These are phyloP conservation scores for Mycena galericulata DNA, from an alignment of 768 basidiomycete genomes.

Conservation along the genomic window DNA sequence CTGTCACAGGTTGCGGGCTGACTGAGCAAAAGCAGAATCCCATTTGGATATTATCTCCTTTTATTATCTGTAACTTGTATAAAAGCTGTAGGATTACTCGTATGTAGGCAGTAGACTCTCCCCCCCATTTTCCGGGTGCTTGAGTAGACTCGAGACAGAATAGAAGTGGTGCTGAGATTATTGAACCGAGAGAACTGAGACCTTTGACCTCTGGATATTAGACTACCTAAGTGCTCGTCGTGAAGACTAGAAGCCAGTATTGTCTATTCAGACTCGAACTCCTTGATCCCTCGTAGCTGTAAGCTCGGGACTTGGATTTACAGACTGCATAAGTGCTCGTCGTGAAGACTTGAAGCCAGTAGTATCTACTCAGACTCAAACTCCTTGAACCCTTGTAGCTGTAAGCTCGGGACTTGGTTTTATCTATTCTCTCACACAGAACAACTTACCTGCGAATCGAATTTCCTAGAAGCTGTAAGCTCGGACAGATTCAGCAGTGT, in stretches of 20 bases:
- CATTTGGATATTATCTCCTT: slow-evolving; percentile 3
- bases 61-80: slow-evolving; percentile 2
- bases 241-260: too few species aligned
- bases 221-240: neutral
- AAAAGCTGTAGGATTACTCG: neutral
- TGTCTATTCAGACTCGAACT: neutral
- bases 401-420: neutral
- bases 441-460: too few species aligned
- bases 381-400: neutral
- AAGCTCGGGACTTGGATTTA: too few species aligned
- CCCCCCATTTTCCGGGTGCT: neutral
- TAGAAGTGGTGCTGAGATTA: neutral
- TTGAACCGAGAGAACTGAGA: neutral
- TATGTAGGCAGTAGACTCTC: slow-evolving; percentile 1
- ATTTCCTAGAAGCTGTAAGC: neutral
- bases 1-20: neutral
- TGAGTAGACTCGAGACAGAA: neutral
- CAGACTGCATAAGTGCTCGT: neutral
- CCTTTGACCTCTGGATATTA: neutral
- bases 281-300: neutral
- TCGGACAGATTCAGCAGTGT: neutral
- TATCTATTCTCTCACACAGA: too few species aligned
- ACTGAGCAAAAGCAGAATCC: neutral
- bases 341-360: too few species aligned
- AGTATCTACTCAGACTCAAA: too few species aligned